Evolutionary conservation across 192 early-diverging fungal species (phyloP), one percentile per base, ranked within the genome.

Genomic region (Cetraspora pellucida): DNA sequence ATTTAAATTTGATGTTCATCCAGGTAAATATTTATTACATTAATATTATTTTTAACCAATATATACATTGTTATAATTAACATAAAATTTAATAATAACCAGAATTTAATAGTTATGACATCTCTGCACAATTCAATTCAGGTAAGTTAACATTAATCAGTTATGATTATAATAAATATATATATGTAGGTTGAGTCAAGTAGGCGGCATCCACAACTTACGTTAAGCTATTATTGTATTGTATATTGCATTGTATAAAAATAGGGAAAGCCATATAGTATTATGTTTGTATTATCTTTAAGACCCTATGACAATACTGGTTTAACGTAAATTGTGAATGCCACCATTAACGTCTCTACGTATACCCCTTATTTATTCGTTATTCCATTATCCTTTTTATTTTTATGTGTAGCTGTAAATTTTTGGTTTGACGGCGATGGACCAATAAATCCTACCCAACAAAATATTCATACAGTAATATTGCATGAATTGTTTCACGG

Each of bases 401-500:
- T 58, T 4, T 27, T 25, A 59, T 59, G 9, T 19, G 19, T 59
- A 59, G 58, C 19, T 23, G 58, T 21, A 59, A 25, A 59, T 59
- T 59, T 59, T 25, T 59, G 58, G 58, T 59, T 80, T 75, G 72
- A 80, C 25, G 58, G 44, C 16, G 37, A 21, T 57, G 21, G 21
- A 37, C 21, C 75, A 11, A 80, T 78, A 21, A 54, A 2, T 17
- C 10, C n/a, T 19, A 64, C 72, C 66, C 79, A 84, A 70, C 57
- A 49, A 10, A 80, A 84, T 52, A 73, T 84, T 46, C 63, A 78
- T 25, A 67, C 61, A 47, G 80, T 77, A 8, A 67, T 82, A 16
- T 2, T 82, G 8, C 83, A 84, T 54, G 83, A 84, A 55, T 44
- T 81, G n/a, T 68, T 82, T 13, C 83, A 84, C 67, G 83, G 83